Evolutionary conservation across 2,329 filamentous ascomycete species (phyloP), one percentile per base, ranked within the genome.

Genomic region (Pseudogymnoascus sp.): DNA sequence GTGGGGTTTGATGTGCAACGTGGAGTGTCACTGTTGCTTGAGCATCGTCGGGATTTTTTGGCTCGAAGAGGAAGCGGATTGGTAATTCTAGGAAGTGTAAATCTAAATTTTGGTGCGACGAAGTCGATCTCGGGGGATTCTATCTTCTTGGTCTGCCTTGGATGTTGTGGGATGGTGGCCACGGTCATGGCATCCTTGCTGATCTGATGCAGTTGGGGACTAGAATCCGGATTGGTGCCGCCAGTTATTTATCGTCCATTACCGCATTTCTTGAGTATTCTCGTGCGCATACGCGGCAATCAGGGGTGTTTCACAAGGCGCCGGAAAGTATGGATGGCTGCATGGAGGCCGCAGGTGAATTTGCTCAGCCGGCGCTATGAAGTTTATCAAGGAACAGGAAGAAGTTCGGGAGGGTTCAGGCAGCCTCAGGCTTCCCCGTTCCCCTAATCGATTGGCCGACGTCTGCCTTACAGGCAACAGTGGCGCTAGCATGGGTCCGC

Each of bases 171-270:
- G 28, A 57, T 28, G 26, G n/a, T 53, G 26, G 26, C 26, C 28
- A 57, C 50, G 28, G 50, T 33, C 50, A 57, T 57, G 26, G 1
- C 28, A 57, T 33, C 15, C 47, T 28, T 53, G 26, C 7, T 6
- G 47, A 17, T 31, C n/a, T 28, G 47, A 17, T 31, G 28, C 50
- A 33, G 50, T 57, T 57, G 26, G 50, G 17, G n/a, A 6, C 26
- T 17, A 17, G 17, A 28, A 17, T 50, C 23, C 23, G 44, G 23
- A 31, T 17, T n/a, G 23, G 23, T 15, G 11, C 23, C 17, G 44
- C 44, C 47, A 19, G 26, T 31, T 31, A 53, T 53, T 53, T 53
- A 53, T 53, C 50, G 50, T 57, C 50, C 26, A 57, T 57, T 57
- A 33, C 50, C 50, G 50, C 26, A 57, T 33, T 31, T 26, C 28